Conservation (phyloP, 2,329 filamentous ascomycete genomes). For the Hysterium pulicare region DNA sequence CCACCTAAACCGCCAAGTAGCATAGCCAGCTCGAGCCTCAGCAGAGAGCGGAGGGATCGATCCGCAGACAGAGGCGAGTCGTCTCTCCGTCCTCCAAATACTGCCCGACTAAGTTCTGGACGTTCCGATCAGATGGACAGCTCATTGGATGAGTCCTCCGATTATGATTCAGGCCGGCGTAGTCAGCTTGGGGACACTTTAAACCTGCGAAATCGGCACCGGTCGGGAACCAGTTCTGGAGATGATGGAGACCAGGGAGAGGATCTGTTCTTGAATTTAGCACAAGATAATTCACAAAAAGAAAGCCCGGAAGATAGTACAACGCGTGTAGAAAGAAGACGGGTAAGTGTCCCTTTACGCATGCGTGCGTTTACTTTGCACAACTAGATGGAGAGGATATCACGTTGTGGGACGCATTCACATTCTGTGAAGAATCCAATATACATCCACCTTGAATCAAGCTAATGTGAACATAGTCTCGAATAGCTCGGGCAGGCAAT, state of each 20-base stretch:
- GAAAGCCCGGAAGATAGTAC: slow-evolving; percentile 22
- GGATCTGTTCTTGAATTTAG: slow-evolving; percentile 43
- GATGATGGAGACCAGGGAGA: slow-evolving; percentile 29
- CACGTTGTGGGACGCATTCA: no score
- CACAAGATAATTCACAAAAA: slow-evolving; percentile 32
- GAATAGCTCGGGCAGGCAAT: slow-evolving; percentile 34
- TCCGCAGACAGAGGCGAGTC: slow-evolving; percentile 14
- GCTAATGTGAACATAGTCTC: slow-evolving; percentile 28
- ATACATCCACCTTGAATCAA: not conserved
- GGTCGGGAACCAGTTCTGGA: slow-evolving; percentile 14
- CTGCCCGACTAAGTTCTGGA: slow-evolving; percentile 14
- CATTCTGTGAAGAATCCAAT: no score
- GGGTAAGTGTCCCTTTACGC: slow-evolving; percentile 30
- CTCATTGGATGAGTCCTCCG: slow-evolving; percentile 28
- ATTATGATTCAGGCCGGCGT: slow-evolving; percentile 27
- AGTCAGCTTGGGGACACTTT: slow-evolving; percentile 20
- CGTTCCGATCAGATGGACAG: slow-evolving; percentile 26
- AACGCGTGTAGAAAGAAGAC: slow-evolving; percentile 27
- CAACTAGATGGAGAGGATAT: no score
- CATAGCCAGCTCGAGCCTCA: not conserved
- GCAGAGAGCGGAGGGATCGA: slow-evolving; percentile 12
- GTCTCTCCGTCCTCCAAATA: slow-evolving; percentile 16
- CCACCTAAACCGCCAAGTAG: slow-evolving; percentile 1
- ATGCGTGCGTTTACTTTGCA: no score
- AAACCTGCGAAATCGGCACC: slow-evolving; percentile 15